A percentile compares a stretch with the other conserved stretches of the same genome.
These are phyloP conservation scores for Aspergillus kassunensis DNA, from an alignment of 495 filamentous ascomycete genomes.

Conservation along the genomic window DNA sequence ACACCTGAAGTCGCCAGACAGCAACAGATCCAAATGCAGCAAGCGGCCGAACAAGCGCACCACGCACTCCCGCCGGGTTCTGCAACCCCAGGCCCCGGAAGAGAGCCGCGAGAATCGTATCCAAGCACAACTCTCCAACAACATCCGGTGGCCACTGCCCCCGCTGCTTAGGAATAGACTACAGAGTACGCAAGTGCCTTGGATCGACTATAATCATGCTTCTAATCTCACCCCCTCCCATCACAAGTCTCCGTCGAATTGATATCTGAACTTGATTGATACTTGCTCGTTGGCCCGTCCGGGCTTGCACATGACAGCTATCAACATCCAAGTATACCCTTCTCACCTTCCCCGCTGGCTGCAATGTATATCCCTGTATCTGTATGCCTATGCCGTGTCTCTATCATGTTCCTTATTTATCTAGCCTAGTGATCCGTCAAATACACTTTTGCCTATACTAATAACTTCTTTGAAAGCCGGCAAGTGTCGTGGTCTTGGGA, in stretches of 20 bases:
- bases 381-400: neutral
- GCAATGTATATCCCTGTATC: constrained; percentile 9
- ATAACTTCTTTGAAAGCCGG: neutral
- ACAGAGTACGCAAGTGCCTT: neutral
- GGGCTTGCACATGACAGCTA: constrained; percentile 2
- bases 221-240: neutral
- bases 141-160: constrained; percentile 21
- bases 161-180: constrained; percentile 30
- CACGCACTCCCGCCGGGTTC: constrained; percentile 38
- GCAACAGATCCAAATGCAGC: constrained; percentile 44
- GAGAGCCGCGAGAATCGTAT: constrained; percentile 30
- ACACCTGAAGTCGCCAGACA: constrained; percentile 45
- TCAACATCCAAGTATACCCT: constrained; percentile 18
- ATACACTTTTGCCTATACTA: neutral
- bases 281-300: too few species aligned
- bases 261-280: too few species aligned
- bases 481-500: too few species aligned
- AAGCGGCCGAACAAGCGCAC: constrained; percentile 34
- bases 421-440: neutral
- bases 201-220: too few species aligned
- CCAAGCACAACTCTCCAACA: too few species aligned
- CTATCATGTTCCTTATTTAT: neutral
- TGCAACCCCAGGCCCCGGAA: constrained; percentile 38
- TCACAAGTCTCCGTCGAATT: neutral
- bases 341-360: neutral